Evolutionary conservation across 2,329 filamentous ascomycete genomes (phyloP).

Genomic region (Arthrobotrys megalospora): DNA sequence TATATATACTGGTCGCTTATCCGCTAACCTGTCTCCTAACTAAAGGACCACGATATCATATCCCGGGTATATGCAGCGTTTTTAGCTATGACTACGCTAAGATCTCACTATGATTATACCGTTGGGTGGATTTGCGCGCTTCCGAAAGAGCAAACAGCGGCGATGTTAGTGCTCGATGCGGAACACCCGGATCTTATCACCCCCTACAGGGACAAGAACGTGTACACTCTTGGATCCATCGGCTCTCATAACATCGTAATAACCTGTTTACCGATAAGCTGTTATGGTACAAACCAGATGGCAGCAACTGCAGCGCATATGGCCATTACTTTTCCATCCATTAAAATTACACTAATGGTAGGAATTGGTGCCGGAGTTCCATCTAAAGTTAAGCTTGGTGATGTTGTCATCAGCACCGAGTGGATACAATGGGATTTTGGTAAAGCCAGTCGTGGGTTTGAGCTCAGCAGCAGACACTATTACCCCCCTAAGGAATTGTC

Average conservation of each 20-base stretch:
- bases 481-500: neutral
- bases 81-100: no score
- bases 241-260: slow-evolving; percentile 66
- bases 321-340: slow-evolving; percentile 65
- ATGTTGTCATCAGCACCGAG: slow-evolving; percentile 26
- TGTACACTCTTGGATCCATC: slow-evolving; percentile 64
- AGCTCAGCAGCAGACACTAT: neutral
- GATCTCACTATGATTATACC: no score
- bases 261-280: slow-evolving; percentile 65
- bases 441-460: neutral
- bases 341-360: slow-evolving; percentile 69
- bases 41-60: no score
- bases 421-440: slow-evolving; percentile 31
- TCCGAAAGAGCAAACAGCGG: no score
- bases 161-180: slow-evolving; percentile 62
- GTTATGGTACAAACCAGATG: slow-evolving; percentile 65
- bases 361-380: slow-evolving; percentile 68
- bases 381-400: slow-evolving; percentile 44
- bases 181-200: slow-evolving; percentile 38
- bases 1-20: no score
- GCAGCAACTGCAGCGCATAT: slow-evolving; percentile 66
- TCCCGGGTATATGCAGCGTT: no score
- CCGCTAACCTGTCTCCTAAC: no score
- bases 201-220: slow-evolving; percentile 60
- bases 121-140: no score